These are phyloP conservation scores for Diplosphaera chodatii DNA, from an alignment of 139 green algal genomes.

Conservation along the genomic window DNA sequence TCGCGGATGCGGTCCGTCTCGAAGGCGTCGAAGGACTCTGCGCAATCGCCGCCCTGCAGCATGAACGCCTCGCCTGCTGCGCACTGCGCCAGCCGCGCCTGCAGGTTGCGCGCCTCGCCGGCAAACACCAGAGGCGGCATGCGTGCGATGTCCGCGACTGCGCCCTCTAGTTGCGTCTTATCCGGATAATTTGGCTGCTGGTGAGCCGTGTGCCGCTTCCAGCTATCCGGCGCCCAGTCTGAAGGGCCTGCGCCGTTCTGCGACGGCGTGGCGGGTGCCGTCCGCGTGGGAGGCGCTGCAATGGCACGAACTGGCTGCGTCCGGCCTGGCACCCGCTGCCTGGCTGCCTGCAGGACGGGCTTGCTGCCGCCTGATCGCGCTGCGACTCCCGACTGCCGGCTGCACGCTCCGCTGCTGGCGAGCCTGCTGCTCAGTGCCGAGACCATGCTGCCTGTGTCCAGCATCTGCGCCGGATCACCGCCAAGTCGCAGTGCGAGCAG, in stretches of 20 bases:
- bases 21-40: conserved; percentile 95
- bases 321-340: no score
- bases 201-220: conserved; percentile 43
- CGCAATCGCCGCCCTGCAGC: conserved; percentile 88
- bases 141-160: conserved; percentile 52
- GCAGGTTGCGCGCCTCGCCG: conserved; percentile 90
- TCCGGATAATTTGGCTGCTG: conserved; percentile 77
- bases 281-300: no score
- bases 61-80: conserved; percentile 80
- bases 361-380: no score
- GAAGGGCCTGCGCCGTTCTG: background rate
- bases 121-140: conserved; percentile 96
- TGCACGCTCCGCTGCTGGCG: no score
- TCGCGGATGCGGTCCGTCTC: conserved; percentile 90
- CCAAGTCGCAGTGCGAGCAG: no score
- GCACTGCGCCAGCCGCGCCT: conserved; percentile 76
- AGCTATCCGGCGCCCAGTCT: conserved; percentile 39
- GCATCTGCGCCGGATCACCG: no score
- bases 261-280: no score
- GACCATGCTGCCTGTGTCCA: no score
- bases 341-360: no score
- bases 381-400: no score
- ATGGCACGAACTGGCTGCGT: no score
- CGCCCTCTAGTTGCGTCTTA: conserved; percentile 46
- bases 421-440: no score